Evolutionary conservation across 23 red algal species (phyloP).

Genomic region (Agarophyton chilense): DNA sequence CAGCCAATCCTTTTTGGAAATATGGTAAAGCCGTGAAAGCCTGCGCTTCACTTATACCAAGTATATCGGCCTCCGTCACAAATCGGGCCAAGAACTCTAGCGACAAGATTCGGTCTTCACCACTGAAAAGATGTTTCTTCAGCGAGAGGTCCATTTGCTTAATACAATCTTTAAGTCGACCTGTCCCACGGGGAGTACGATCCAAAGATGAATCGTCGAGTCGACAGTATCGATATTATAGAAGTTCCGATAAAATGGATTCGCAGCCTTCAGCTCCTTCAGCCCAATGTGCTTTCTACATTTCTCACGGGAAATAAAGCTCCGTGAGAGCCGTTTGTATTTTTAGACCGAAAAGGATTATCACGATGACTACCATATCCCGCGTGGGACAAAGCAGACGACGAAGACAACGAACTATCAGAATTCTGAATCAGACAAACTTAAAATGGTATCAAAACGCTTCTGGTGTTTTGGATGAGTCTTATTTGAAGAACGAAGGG

Average conservation of each 20-base stretch:
- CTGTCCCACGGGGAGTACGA: neutral
- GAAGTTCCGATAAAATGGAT: neutral
- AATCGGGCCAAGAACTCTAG: neutral
- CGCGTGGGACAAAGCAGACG: neutral
- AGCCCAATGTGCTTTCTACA: neutral
- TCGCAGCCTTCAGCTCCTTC: conserved; percentile 3
- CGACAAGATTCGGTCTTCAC: neutral
- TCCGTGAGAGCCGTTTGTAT: neutral
- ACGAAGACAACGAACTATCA: neutral
- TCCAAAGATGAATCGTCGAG: neutral
- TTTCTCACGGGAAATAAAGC: neutral
- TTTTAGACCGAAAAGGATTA: neutral
- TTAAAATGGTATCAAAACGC: neutral
- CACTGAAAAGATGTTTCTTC: neutral
- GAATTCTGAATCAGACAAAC: neutral
- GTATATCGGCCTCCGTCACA: too few relatives aligned
- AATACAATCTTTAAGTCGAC: neutral
- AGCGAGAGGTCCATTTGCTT: conserved; percentile 5
- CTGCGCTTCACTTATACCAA: too few relatives aligned
- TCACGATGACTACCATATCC: neutral
- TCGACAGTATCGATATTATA: neutral
- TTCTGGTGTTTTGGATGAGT: neutral
- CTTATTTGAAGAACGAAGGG: too few relatives aligned
- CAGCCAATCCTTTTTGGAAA: neutral
- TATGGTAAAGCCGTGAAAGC: neutral